These are phyloP conservation scores for Hortaea werneckii DNA, from an alignment of 2,329 filamentous ascomycete species.

Conservation along the genomic window DNA sequence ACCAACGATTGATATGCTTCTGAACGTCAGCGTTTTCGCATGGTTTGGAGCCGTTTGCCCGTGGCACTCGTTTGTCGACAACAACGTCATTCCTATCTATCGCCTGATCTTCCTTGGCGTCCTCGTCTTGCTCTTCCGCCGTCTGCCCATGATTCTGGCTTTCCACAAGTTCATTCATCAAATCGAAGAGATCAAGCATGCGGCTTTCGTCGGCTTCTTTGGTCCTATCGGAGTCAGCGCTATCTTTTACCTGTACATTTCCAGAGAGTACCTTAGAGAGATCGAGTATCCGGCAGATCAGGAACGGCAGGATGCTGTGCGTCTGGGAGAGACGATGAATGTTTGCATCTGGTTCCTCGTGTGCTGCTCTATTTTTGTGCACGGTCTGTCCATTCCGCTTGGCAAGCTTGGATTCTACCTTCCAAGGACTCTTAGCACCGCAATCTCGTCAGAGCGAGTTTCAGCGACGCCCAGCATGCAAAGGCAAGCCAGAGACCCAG, in stretches of 20 bases:
- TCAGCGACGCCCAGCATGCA: constrained; percentile 6
- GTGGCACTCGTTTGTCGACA: constrained; percentile 61
- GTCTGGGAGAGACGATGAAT: constrained; percentile 55
- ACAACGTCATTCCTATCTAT: constrained; percentile 60
- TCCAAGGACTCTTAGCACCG: constrained; percentile 51
- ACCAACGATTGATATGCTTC: constrained; percentile 86
- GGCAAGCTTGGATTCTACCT: constrained; percentile 55
- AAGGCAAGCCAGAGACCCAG: neutral
- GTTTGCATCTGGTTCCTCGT: constrained; percentile 79
- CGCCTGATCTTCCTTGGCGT: constrained; percentile 65
- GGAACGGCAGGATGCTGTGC: constrained; percentile 54
- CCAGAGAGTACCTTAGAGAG: constrained; percentile 58
- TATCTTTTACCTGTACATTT: constrained; percentile 74
- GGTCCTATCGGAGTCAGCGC: constrained; percentile 86
- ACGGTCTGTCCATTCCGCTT: constrained; percentile 71
- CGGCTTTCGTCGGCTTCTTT: constrained; percentile 83
- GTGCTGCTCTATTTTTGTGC: constrained; percentile 75
- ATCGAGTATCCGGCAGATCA: constrained; percentile 48
- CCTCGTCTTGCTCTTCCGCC: constrained; percentile 64
- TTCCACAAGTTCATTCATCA: constrained; percentile 66
- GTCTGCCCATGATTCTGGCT: constrained; percentile 64
- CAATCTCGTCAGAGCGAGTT: constrained; percentile 33
- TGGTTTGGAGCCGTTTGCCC: constrained; percentile 84
- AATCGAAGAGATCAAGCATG: constrained; percentile 63
- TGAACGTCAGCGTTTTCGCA: constrained; percentile 80